These are phyloP conservation scores for Ogataea chonburiensis DNA, from an alignment of 805 yeast genomes.

Conservation along the genomic window DNA sequence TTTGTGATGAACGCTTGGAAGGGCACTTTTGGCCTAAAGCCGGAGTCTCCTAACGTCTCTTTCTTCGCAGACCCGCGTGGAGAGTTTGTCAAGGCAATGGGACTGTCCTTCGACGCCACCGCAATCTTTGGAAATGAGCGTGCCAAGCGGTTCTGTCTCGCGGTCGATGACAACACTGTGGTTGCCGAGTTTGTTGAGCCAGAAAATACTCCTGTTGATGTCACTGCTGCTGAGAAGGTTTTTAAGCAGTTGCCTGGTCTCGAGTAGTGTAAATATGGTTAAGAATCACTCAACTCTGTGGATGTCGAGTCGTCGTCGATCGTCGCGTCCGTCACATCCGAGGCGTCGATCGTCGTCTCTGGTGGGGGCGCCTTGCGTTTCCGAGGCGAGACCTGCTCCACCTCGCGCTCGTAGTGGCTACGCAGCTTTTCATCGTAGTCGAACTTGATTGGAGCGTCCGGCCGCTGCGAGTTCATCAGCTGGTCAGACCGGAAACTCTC, in stretches of 20 bases:
- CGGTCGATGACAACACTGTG: slow-evolving; percentile 75
- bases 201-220: slow-evolving; percentile 69
- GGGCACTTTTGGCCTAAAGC: slow-evolving; percentile 37
- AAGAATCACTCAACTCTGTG: neutral
- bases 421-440: slow-evolving; percentile 16
- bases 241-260: slow-evolving; percentile 32
- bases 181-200: slow-evolving; percentile 71
- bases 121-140: slow-evolving; percentile 74
- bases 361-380: slow-evolving; percentile 19
- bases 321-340: slow-evolving; percentile 1
- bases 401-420: slow-evolving; percentile 15
- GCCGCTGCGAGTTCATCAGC: slow-evolving; percentile 17
- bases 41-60: slow-evolving; percentile 21
- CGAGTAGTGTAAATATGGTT: slow-evolving; percentile 16
- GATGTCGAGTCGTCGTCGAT: slow-evolving; percentile 11
- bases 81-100: slow-evolving; percentile 64
- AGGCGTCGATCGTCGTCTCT: neutral
- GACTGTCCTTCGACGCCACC: slow-evolving; percentile 70
- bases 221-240: slow-evolving; percentile 47
- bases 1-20: slow-evolving; percentile 86
- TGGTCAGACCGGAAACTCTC: slow-evolving; percentile 14
- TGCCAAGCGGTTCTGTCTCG: slow-evolving; percentile 70
- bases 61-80: slow-evolving; percentile 82
- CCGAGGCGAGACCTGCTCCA: slow-evolving; percentile 21
- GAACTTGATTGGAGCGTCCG: slow-evolving; percentile 20